Evolutionary conservation across 1,284 basidiomycete genomes (phyloP).

Genomic region (Abortiporus biennis): DNA sequence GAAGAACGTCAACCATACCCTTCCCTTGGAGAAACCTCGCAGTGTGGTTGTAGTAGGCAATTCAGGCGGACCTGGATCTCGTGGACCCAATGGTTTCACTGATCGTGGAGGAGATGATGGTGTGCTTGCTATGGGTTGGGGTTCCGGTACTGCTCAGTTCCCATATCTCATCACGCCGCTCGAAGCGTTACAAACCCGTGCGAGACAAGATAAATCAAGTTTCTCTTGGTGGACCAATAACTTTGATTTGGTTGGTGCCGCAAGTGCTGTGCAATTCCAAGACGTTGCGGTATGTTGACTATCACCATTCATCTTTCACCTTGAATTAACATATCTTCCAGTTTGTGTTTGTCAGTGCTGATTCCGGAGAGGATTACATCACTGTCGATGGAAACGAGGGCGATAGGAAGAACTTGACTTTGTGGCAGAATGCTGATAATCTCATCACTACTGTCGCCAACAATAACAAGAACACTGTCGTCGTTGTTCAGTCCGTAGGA

Average conservation of each 20-base stretch:
- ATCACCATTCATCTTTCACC: background rate
- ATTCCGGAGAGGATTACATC: conserved; percentile 76
- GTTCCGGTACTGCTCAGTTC: conserved; percentile 41
- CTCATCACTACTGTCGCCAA: conserved; percentile 55
- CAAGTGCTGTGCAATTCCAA: conserved; percentile 40
- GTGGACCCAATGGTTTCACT: conserved; percentile 69
- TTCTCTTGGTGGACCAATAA: conserved; percentile 62
- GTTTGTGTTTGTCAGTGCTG: conserved; percentile 68
- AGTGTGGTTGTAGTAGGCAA: conserved; percentile 55
- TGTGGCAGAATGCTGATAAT: conserved; percentile 73
- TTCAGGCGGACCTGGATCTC: conserved; percentile 63
- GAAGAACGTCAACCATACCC: conserved; percentile 64
- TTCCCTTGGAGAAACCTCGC: conserved; percentile 62
- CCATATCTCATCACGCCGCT: conserved; percentile 61
- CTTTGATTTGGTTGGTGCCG: conserved; percentile 50
- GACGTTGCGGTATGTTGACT: conserved; percentile 41
- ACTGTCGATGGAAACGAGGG: conserved; percentile 71
- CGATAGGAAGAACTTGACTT: conserved; percentile 77
- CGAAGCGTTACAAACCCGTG: conserved; percentile 64
- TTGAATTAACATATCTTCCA: conserved; percentile 1
- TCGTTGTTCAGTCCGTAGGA: conserved; percentile 76
- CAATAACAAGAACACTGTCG: conserved; percentile 74
- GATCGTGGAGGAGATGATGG: conserved; percentile 65
- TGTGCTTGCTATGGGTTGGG: conserved; percentile 84
- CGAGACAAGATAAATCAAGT: conserved; percentile 49